phyloP scores from a whole-genome alignment of 352 stramenopile genomes.

The Phytophthora tubulina region DNA sequence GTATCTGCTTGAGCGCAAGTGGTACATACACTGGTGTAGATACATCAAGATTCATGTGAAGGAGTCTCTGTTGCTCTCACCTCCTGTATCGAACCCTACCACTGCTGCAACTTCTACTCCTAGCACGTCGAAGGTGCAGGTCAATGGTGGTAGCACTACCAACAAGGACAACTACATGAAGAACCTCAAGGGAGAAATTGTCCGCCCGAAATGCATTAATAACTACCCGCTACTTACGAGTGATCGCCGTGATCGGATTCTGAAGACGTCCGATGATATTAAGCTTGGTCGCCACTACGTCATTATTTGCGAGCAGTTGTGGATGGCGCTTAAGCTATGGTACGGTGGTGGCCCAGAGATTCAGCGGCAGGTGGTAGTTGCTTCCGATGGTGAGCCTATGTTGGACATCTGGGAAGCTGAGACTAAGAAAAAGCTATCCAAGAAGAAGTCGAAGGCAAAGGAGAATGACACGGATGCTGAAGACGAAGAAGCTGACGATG shows the following conservation, averaged over 20 bases:
- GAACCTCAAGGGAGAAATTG: conserved; percentile 82
- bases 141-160: conserved; percentile 33
- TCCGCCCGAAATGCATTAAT: conserved; percentile 86
- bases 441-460: conserved; percentile 58
- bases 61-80: conserved; percentile 41
- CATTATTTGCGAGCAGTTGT: conserved; percentile 89
- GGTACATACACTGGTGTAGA: conserved; percentile 88
- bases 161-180: conserved; percentile 77
- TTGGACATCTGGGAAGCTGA: conserved; percentile 86
- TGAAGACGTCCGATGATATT: conserved; percentile 81
- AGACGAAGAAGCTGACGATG: conserved; percentile 52
- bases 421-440: conserved; percentile 59
- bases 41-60: conserved; percentile 71
- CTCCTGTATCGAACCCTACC: conserved; percentile 22
- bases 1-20: conserved; percentile 87
- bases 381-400: conserved; percentile 62
- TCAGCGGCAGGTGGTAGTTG: conserved; percentile 81
- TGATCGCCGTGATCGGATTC: conserved; percentile 73
- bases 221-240: conserved; percentile 81
- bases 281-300: conserved; percentile 86
- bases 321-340: conserved; percentile 92
- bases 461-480: conserved; percentile 41
- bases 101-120: conserved; percentile 36
- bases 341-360: conserved; percentile 93
- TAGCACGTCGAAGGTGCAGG: conserved; percentile 50